phyloP scores from a whole-genome alignment of 805 yeast genomes.

The Ogataea nitratoaversa region DNA sequence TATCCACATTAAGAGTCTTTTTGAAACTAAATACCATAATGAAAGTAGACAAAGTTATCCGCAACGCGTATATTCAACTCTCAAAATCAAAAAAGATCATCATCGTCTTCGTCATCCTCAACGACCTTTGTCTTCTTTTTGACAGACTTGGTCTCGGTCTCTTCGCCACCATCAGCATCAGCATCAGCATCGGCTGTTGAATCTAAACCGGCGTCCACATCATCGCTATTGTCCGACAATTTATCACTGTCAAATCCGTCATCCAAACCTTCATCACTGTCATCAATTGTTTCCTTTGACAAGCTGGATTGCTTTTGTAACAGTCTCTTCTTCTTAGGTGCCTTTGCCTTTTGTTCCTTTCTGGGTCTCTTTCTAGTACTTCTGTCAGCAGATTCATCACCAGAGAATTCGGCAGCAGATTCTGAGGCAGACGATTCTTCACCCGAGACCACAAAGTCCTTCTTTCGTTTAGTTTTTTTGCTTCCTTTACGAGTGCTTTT shows the following conservation, averaged over 20 bases:
- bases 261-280: conserved; percentile 29
- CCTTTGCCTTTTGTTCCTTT: conserved; percentile 7
- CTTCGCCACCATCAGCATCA: conserved; percentile 3
- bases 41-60: no score
- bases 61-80: background rate
- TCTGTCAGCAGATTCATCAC: conserved; percentile 2
- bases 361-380: background rate
- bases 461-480: conserved; percentile 17
- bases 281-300: conserved; percentile 28
- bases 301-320: conserved; percentile 20
- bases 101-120: conserved; percentile 24
- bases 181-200: conserved; percentile 6
- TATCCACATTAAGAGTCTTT: no score
- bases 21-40: no score
- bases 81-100: background rate
- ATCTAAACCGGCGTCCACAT: conserved; percentile 4
- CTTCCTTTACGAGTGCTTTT: conserved; percentile 18
- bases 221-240: conserved; percentile 6
- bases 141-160: conserved; percentile 6
- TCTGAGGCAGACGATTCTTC: conserved; percentile 33
- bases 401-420: conserved; percentile 7
- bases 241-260: conserved; percentile 17
- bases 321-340: conserved; percentile 12
- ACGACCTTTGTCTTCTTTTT: conserved; percentile 17
- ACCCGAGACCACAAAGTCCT: conserved; percentile 36